Base-by-base conservation (phyloP, 768 basidiomycete species). In the Chalciporus piperatus region DNA sequence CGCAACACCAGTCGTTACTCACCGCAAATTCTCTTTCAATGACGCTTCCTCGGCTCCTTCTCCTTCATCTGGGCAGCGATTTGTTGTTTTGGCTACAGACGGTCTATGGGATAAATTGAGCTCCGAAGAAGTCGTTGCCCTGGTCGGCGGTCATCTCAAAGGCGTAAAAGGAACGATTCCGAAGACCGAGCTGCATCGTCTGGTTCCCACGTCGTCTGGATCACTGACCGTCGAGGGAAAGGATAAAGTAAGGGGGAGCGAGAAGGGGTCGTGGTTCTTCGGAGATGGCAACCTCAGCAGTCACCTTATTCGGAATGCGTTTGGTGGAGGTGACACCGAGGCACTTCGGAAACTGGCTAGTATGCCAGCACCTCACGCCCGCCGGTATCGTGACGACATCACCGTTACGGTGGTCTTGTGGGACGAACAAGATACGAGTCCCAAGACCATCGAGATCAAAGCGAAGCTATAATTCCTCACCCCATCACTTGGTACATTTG, bases 51-150 rank as follows among this genome's bases (percentile, higher is more conserved):
- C 55, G 33, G 38, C 62, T 14, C 41, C 59, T n/a, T 53, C 65
- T 6, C 51, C 60, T 32, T 59, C 38, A 39, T 58, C 55, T 48
- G 68, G 52, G 55, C 76, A 13, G 20, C 83, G 84, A 53, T 97
- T 97, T 70, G 63, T 97, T 48, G 88, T 97, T 41, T 81, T 97
- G 41, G 93, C 93, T 2, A 97, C 93, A 0, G 93, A 97, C 55
- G 84, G 84, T 27, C 75, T 92, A 17, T 92, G 87, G 86, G 84
- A 86, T 61, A 74, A 82, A 54, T 69, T 85, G 22, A 82, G 75
- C 76, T 92, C 91, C 25, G 83, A 91, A 57, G 91, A 95, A 52
- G 90, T 90, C 10, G 92, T 95, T 42, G 78, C 84, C 17, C 82
- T 97, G 25, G 92, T 96, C 14, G 92, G 83, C 13, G 91, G 89